phyloP scores from a whole-genome alignment of 371 early-diverging fungal genomes.

The Globomyces sp. region DNA sequence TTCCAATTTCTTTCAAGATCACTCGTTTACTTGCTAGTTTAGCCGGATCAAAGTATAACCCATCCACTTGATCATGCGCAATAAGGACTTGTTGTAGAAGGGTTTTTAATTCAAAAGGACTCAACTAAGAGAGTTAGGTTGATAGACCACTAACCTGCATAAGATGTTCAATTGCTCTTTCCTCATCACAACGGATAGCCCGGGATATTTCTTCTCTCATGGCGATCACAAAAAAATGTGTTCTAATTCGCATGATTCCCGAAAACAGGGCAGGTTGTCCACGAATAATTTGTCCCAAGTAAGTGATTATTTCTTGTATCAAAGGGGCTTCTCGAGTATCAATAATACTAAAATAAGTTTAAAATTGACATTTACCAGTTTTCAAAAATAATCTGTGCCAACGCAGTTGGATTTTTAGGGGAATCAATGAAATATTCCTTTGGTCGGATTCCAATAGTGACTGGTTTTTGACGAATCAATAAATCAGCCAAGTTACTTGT shows the following conservation, averaged over 20 bases:
- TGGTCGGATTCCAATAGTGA: conserved; percentile 73
- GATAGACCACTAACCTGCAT: conserved; percentile 61
- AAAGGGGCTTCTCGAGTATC: conserved; percentile 85
- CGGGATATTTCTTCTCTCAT: conserved; percentile 82
- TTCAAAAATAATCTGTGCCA: conserved; percentile 62
- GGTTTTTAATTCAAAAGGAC: conserved; percentile 77
- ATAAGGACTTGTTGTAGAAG: conserved; percentile 73
- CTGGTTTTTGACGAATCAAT: conserved; percentile 75
- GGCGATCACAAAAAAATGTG: conserved; percentile 79
- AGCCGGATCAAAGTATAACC: conserved; percentile 31
- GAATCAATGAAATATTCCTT: conserved; percentile 60
- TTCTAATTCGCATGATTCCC: conserved; percentile 79
- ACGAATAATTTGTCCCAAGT: conserved; percentile 73
- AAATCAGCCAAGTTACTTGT: conserved; percentile 82
- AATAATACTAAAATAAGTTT: conserved; percentile 20
- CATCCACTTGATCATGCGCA: conserved; percentile 41
- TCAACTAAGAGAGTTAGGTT: conserved; percentile 22
- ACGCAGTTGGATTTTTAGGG: conserved; percentile 67
- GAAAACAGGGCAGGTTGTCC: conserved; percentile 71
- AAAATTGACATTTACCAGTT: conserved; percentile 42
- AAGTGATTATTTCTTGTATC: conserved; percentile 80
- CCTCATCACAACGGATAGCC: conserved; percentile 68
- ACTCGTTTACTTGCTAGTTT: conserved; percentile 40
- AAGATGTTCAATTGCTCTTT: conserved; percentile 74
- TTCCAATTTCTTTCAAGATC: conserved; percentile 27